Conservation (phyloP, 2,329 filamentous ascomycete genomes). For the Podosphaera xanthii region DNA sequence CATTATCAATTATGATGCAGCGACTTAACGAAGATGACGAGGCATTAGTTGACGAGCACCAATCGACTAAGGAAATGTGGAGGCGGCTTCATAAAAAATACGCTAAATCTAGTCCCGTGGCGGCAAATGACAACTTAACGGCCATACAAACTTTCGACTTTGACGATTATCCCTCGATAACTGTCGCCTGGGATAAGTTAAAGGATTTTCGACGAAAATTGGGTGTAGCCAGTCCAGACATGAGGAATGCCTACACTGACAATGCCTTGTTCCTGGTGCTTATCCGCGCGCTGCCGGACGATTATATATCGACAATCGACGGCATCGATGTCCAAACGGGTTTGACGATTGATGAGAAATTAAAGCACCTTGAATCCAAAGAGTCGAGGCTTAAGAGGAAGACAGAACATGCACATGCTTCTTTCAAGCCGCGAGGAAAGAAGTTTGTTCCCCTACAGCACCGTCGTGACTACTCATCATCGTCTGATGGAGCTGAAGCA, state of each 20-base stretch:
- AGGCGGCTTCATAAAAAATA: too few relatives aligned
- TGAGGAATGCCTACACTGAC: not conserved
- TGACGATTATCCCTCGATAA: not conserved
- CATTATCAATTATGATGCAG: not conserved
- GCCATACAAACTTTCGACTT: not conserved
- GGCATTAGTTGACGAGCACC: not conserved
- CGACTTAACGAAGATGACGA: not conserved
- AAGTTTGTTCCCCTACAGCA: not conserved
- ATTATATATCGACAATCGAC: not conserved
- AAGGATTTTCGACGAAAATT: not conserved
- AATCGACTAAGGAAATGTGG: not conserved
- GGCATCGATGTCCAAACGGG: not conserved
- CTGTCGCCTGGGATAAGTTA: not conserved
- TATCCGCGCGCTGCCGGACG: not conserved
- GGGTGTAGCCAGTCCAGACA: not conserved
- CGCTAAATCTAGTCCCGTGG: not conserved
- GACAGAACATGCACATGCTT: not conserved
- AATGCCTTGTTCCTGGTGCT: not conserved
- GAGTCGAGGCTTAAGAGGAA: not conserved
- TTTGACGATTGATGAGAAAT: not conserved
- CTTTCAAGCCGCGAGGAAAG: not conserved
- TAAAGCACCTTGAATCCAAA: not conserved
- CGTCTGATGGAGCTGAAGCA: too few relatives aligned
- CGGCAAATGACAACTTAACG: not conserved
- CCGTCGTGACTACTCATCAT: too few relatives aligned